phyloP scores from a whole-genome alignment of 176 grass and related monocot genomes.

The Aegilops tauschii region DNA sequence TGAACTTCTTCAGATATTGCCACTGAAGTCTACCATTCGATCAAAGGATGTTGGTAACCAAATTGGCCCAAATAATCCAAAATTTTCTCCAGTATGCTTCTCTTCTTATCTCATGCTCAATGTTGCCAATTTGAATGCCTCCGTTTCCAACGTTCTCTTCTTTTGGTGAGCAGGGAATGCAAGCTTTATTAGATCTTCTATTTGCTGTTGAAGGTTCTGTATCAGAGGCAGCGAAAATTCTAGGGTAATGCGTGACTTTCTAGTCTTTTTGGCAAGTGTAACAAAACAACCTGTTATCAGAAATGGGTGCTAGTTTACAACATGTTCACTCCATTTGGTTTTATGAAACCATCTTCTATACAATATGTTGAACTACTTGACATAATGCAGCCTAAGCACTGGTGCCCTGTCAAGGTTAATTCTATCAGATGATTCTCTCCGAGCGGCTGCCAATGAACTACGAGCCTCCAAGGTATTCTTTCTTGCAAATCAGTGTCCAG shows the following conservation, averaged over 20 bases:
- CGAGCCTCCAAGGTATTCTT: slow-evolving; percentile 79
- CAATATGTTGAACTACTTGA: background rate
- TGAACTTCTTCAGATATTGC: slow-evolving; percentile 92
- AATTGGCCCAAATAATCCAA: slow-evolving; percentile 88
- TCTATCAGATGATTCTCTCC: slow-evolving; percentile 91
- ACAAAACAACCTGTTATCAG: background rate
- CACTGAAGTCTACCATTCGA: slow-evolving; percentile 79
- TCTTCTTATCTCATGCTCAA: background rate
- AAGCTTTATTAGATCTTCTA: slow-evolving; percentile 90
- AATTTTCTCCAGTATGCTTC: slow-evolving; percentile 67
- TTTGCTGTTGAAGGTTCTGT: slow-evolving; percentile 87
- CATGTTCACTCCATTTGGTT: background rate
- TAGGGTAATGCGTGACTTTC: slow-evolving; percentile 59
- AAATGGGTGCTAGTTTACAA: background rate
- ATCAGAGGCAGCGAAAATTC: slow-evolving; percentile 73
- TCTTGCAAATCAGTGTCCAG: background rate
- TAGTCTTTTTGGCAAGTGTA: background rate
- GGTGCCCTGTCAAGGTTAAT: slow-evolving; percentile 95
- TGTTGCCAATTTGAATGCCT: background rate
- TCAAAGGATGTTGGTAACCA: slow-evolving; percentile 70
- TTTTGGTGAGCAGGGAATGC: slow-evolving; percentile 68
- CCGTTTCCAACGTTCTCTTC: background rate
- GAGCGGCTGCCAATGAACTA: slow-evolving; percentile 77
- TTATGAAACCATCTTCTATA: slow-evolving; percentile 10
- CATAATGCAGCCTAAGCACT: slow-evolving; percentile 75